Evolutionary conservation across 2,329 filamentous ascomycete genomes (phyloP).

Genomic region (Diaporthe ampelina): DNA sequence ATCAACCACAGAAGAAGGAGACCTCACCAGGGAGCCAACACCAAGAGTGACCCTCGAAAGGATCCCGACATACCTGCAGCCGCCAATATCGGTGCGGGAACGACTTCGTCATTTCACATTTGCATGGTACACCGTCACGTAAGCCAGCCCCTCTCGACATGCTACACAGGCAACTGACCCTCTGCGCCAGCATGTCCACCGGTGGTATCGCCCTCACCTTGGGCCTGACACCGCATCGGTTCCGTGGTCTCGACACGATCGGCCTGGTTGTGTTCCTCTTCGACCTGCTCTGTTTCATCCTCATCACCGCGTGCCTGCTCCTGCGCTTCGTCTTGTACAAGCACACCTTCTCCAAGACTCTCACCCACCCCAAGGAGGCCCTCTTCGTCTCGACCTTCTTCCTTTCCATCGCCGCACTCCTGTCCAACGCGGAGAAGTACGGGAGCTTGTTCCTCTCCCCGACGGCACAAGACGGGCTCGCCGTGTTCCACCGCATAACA

Average conservation of each 20-base stretch:
- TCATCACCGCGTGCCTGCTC: conserved; percentile 51
- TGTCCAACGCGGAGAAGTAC: conserved; percentile 65
- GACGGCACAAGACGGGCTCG: conserved; percentile 62
- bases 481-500: conserved; percentile 64
- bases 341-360: conserved; percentile 58
- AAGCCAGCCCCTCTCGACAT: conserved; percentile 27
- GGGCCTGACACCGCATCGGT: conserved; percentile 52
- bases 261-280: conserved; percentile 65
- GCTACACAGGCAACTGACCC: background rate
- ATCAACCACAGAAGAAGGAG: conserved; percentile 1
- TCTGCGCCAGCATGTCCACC: conserved; percentile 47
- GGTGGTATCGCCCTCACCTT: conserved; percentile 49
- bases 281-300: conserved; percentile 61
- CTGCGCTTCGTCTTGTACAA: conserved; percentile 61
- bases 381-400: conserved; percentile 75
- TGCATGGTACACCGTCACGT: conserved; percentile 53
- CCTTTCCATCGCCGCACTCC: conserved; percentile 71
- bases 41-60: conserved; percentile 43
- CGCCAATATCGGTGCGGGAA: conserved; percentile 47
- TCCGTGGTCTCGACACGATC: conserved; percentile 63
- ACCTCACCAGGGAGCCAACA: conserved; percentile 5
- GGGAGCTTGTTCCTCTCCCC: conserved; percentile 58
- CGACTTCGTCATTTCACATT: conserved; percentile 51
- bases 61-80: conserved; percentile 50
- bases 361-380: conserved; percentile 65